Base-by-base conservation (phyloP, 495 filamentous ascomycete genomes). In the Aspergillus egyptiacus region DNA sequence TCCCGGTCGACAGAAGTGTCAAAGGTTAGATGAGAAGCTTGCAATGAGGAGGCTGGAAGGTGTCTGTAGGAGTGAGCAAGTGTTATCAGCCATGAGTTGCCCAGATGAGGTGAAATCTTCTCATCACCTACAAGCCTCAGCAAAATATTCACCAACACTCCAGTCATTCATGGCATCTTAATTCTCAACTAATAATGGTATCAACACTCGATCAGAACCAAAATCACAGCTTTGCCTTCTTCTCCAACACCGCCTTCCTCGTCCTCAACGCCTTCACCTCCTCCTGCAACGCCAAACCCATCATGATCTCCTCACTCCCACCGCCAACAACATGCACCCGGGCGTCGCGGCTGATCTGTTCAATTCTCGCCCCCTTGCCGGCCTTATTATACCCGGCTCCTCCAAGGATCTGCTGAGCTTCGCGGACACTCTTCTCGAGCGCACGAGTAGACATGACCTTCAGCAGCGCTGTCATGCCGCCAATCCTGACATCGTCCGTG, bases 371-470 rank as follows among this genome's bases (percentile, higher is more conserved):
- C 0, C 77, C 76, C 36, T 71, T 72, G 0, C 77, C 77, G 32
- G 66, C 66, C 50, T 67, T 72, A 45, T 76, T 71, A 50, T 79
- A 80, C 5, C 79, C 79, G 11, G 75, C 69, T 0, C 79, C 79
- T 11, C 80, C 79, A 47, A 83, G 60, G 31, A 82, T 72, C 57
- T 83, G 80, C 68, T 82, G 79, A 1, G 79, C 77, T 52, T 83
- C 80, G 6, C 79, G 64, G 22, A 73, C 73, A 37, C 73, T 74
- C 57, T 76, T 71, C 61, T 83, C 80, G 8, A 81, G 54, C 10
- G 75, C 70, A 20, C 73, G 61, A 0, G 75, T 78, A 2, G 74
- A 76, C 62, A 74, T 72, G 5, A 81, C 78, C 58, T 82, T 83
- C 7, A 71, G 50, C 19, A 70, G 54, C 1, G 66, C 68, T 6